Percentiles rank a stretch among this genome's conserved stretches.
Evolutionary conservation across 768 basidiomycete species (phyloP).

Genomic region (Postia placenta): DNA sequence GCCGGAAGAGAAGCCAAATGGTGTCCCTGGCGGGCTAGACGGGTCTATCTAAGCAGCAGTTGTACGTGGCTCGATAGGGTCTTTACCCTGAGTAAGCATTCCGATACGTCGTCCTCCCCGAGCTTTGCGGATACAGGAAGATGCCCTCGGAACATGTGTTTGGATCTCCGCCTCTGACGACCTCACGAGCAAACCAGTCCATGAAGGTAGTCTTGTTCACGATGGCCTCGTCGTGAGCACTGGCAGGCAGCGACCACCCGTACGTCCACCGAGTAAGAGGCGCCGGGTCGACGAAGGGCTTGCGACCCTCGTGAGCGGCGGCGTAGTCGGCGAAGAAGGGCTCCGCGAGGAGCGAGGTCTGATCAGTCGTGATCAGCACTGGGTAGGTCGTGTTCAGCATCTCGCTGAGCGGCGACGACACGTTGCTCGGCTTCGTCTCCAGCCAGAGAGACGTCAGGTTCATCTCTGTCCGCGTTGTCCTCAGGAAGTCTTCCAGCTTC

Average conservation of each 20-base stretch:
- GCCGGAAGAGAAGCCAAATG: slow-evolving; percentile 18
- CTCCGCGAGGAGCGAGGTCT: slow-evolving; percentile 21
- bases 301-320: slow-evolving; percentile 17
- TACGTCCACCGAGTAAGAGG: slow-evolving; percentile 22
- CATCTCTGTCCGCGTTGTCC: slow-evolving; percentile 20
- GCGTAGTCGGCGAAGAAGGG: slow-evolving; percentile 23
- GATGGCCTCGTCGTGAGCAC: slow-evolving; percentile 16
- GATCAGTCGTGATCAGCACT: slow-evolving; percentile 22
- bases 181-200: slow-evolving; percentile 23
- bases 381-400: slow-evolving; percentile 25
- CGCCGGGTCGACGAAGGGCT: slow-evolving; percentile 25
- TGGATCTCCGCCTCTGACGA: slow-evolving; percentile 13
- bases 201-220: slow-evolving; percentile 24
- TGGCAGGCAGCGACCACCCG: slow-evolving; percentile 13
- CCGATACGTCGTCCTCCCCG: slow-evolving; percentile 19
- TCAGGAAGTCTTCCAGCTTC: slow-evolving; percentile 23
- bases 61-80: no score
- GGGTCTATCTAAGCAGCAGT: not conserved
- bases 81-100: slow-evolving; percentile 19
- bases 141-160: slow-evolving; percentile 23
- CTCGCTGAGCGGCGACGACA: slow-evolving; percentile 14
- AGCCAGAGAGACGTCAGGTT: slow-evolving; percentile 18
- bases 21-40: slow-evolving; percentile 17
- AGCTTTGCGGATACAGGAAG: slow-evolving; percentile 24
- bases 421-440: slow-evolving; percentile 15